phyloP scores from a whole-genome alignment of 2,329 filamentous ascomycete genomes.

The Colletotrichum endophyticum region DNA sequence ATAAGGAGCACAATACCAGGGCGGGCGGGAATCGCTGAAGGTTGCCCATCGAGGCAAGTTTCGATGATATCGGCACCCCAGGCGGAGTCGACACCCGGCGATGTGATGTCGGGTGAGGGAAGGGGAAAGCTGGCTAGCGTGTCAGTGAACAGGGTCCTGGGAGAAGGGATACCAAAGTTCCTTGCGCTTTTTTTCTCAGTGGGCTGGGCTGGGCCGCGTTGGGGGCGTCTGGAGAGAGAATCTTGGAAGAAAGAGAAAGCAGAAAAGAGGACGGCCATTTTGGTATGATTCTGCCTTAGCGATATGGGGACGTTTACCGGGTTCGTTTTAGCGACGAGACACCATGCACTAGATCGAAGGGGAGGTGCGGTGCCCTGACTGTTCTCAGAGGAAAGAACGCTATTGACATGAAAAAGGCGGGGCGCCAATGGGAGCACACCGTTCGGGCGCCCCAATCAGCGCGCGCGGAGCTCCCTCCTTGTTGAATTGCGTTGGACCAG shows the following conservation, averaged over 20 bases:
- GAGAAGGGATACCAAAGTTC: neutral
- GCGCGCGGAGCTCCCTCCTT: neutral
- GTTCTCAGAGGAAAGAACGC: slow-evolving; percentile 8
- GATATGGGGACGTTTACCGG: neutral
- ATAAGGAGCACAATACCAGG: neutral
- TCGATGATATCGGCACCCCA: neutral
- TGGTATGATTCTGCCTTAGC: neutral
- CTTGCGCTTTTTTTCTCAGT: neutral
- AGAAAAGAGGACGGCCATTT: neutral
- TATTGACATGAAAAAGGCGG: neutral
- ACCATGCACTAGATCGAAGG: neutral
- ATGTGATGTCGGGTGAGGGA: neutral
- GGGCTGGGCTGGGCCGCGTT: neutral
- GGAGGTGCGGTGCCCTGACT: neutral
- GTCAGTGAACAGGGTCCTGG: neutral
- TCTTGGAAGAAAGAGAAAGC: neutral
- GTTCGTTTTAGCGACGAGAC: neutral
- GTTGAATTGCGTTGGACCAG: neutral
- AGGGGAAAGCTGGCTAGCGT: neutral
- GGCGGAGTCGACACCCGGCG: neutral
- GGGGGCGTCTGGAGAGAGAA: neutral
- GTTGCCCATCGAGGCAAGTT: neutral
- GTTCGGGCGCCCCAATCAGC: neutral
- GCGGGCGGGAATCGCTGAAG: neutral
- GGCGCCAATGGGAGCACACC: neutral